These are phyloP conservation scores for Aspergillus bombycis DNA, from an alignment of 2,329 filamentous ascomycete species.

Conservation along the genomic window DNA sequence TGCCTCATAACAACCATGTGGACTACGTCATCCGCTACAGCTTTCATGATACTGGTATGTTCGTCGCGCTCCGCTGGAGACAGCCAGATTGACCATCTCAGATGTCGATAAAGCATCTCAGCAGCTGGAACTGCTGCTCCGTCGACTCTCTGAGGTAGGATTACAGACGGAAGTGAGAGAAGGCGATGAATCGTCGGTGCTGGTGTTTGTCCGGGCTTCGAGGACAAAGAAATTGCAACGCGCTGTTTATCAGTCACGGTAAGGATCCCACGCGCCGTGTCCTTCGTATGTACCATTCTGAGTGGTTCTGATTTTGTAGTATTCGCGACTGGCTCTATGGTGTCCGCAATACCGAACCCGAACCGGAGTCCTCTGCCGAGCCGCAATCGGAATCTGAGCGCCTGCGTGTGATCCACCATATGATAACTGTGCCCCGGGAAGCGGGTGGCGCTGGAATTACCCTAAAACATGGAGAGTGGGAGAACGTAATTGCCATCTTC, in stretches of 20 bases:
- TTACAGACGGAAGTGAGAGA: constrained; percentile 85
- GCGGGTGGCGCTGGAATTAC: constrained; percentile 81
- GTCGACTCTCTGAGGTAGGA: constrained; percentile 74
- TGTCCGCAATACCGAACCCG: constrained; percentile 75
- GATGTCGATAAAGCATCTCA: constrained; percentile 71
- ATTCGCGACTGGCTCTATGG: constrained; percentile 96
- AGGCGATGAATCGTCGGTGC: constrained; percentile 73
- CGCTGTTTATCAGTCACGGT: constrained; percentile 83
- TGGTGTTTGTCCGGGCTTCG: constrained; percentile 82
- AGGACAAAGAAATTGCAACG: constrained; percentile 71
- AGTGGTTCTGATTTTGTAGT: constrained; percentile 46
- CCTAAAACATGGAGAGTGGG: constrained; percentile 70
- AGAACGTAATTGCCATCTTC: constrained; percentile 73
- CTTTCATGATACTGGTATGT: constrained; percentile 67
- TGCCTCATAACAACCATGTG: constrained; percentile 66
- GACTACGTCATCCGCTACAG: constrained; percentile 88
- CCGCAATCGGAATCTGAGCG: constrained; percentile 88
- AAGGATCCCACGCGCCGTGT: constrained; percentile 14
- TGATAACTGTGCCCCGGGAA: constrained; percentile 73
- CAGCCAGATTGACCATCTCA: constrained; percentile 36
- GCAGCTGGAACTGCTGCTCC: constrained; percentile 77
- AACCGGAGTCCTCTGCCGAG: constrained; percentile 73
- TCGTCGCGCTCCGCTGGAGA: background rate
- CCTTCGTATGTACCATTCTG: background rate
- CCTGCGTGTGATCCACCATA: constrained; percentile 80